A percentile compares a stretch with the other conserved stretches of the same genome.
phyloP scores from a whole-genome alignment of 2,329 filamentous ascomycete species.

The Talaromyces sp. region DNA sequence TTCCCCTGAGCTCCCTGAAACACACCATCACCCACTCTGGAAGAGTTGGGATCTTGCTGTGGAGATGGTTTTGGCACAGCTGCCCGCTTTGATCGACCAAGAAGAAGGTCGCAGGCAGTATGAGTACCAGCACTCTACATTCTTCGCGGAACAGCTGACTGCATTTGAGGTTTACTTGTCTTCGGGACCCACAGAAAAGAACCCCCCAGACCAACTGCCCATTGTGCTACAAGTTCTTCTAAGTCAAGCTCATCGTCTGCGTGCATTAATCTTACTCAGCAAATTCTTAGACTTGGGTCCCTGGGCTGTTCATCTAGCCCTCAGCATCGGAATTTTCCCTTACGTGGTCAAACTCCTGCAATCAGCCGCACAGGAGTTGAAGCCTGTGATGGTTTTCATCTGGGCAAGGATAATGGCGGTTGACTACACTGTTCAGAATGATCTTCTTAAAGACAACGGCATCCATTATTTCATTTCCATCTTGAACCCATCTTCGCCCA shows the following conservation, averaged over 20 bases:
- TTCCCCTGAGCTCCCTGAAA: slow-evolving; percentile 88
- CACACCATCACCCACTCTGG: slow-evolving; percentile 93
- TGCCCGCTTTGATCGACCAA: slow-evolving; percentile 79
- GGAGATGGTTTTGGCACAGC: slow-evolving; percentile 88
- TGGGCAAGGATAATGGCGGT: slow-evolving; percentile 96
- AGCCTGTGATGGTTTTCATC: slow-evolving; percentile 99
- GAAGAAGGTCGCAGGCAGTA: slow-evolving; percentile 76
- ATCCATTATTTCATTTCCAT: slow-evolving; percentile 97
- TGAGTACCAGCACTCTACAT: slow-evolving; percentile 90
- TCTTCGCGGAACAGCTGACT: slow-evolving; percentile 95
- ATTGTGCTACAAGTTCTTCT: slow-evolving; percentile 94
- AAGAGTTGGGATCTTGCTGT: slow-evolving; percentile 97
- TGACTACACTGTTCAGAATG: slow-evolving; percentile 88
- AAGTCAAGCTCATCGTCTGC: slow-evolving; percentile 89
- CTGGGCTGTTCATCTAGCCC: slow-evolving; percentile 96
- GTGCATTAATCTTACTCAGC: slow-evolving; percentile 86
- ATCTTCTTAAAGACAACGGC: slow-evolving; percentile 93
- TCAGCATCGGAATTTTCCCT: slow-evolving; percentile 97
- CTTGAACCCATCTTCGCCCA: slow-evolving; percentile 77
- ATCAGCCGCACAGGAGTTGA: slow-evolving; percentile 90
- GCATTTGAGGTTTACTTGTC: slow-evolving; percentile 95
- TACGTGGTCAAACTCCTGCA: slow-evolving; percentile 97
- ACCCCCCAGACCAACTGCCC: slow-evolving; percentile 89
- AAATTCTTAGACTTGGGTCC: slow-evolving; percentile 94
- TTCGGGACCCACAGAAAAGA: slow-evolving; percentile 79